Conservation (phyloP, 2,329 filamentous ascomycete species). For the Fusarium gaditjirri region DNA sequence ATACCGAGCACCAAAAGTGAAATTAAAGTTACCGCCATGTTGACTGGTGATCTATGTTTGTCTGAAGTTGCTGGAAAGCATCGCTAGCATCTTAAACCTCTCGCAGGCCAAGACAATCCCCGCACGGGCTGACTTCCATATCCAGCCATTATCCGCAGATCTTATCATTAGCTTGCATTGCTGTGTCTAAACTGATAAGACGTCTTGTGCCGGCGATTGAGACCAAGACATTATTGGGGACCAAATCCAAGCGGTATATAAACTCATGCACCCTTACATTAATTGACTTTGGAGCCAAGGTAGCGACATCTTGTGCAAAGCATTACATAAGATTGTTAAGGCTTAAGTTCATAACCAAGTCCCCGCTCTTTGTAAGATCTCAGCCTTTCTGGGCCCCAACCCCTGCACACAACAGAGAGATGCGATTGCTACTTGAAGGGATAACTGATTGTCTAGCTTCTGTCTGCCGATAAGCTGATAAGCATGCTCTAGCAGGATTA, state of each 20-base stretch:
- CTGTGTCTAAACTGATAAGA: background rate
- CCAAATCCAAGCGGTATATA: background rate
- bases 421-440: no score
- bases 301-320: no score
- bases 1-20: background rate
- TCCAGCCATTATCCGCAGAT: background rate
- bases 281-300: no score
- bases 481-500: no score
- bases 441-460: no score
- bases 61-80: background rate
- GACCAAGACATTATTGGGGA: background rate
- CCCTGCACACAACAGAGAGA: no score
- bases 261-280: no score
- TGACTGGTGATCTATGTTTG: background rate
- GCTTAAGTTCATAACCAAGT: no score
- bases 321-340: background rate
- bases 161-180: background rate
- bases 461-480: no score
- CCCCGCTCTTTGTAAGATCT: no score
- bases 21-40: background rate
- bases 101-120: background rate
- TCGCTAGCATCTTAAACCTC: background rate
- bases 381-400: no score
- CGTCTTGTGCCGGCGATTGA: background rate
- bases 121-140: background rate